Conservation (phyloP, 495 filamentous ascomycete species). For the Annulohypoxylon nitens region DNA sequence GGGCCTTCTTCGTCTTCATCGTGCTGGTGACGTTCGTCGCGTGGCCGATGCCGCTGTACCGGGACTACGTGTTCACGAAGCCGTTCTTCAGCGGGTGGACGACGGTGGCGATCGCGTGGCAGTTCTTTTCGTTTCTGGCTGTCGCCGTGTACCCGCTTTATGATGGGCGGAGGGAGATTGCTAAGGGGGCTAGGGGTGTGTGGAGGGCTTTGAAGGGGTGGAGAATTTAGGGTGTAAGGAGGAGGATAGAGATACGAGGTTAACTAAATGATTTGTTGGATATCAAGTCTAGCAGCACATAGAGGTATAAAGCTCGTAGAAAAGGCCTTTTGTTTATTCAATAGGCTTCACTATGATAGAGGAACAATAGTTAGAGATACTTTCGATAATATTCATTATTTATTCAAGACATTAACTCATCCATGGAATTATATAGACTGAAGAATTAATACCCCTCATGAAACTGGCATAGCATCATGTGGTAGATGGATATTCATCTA, state of each 20-base stretch:
- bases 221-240: no score
- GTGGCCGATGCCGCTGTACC: slow-evolving; percentile 92
- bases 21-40: slow-evolving; percentile 77
- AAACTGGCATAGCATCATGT: not conserved
- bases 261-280: no score
- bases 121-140: slow-evolving; percentile 31
- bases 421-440: slow-evolving; percentile 6
- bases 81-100: slow-evolving; percentile 88
- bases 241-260: no score
- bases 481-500: slow-evolving; percentile 10
- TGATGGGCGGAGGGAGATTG: slow-evolving; percentile 55
- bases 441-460: not conserved
- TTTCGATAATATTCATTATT: slow-evolving; percentile 4
- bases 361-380: no score
- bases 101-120: slow-evolving; percentile 58
- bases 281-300: no score
- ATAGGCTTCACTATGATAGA: no score
- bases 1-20: slow-evolving; percentile 74
- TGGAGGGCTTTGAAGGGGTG: slow-evolving; percentile 44
- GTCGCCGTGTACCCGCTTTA: slow-evolving; percentile 37
- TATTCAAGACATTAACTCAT: slow-evolving; percentile 11
- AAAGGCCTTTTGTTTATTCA: no score
- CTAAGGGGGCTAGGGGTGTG: slow-evolving; percentile 45
- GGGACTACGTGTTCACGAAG: slow-evolving; percentile 81
- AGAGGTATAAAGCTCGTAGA: no score